A percentile compares a stretch with the other conserved stretches of the same genome.
Conservation (phyloP, 352 stramenopile genomes). For the Nothophytophthora sp. region DNA sequence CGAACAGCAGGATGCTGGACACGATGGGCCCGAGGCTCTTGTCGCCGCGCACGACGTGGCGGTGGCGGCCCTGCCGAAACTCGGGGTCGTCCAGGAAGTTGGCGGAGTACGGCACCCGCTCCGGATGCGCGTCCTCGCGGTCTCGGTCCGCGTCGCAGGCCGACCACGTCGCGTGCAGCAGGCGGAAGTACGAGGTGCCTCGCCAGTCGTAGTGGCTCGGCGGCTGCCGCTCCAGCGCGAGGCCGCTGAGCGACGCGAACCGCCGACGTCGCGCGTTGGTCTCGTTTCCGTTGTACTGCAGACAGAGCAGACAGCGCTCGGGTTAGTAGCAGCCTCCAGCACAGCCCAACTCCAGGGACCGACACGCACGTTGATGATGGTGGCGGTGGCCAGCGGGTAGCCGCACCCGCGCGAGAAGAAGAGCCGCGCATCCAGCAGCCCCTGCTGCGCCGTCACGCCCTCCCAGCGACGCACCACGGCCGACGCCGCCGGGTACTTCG, state of each 20-base stretch:
- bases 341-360: background rate
- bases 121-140: constrained; percentile 72
- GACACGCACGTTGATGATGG: constrained; percentile 67
- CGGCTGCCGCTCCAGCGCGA: constrained; percentile 36
- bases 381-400: constrained; percentile 81
- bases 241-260: constrained; percentile 53
- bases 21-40: constrained; percentile 93
- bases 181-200: constrained; percentile 85
- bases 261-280: constrained; percentile 41
- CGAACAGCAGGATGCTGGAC: constrained; percentile 95
- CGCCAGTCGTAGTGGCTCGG: constrained; percentile 80
- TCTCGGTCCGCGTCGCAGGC: constrained; percentile 74
- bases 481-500: constrained; percentile 73
- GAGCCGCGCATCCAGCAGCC: constrained; percentile 64
- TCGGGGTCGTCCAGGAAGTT: constrained; percentile 87
- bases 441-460: constrained; percentile 58
- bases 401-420: constrained; percentile 87
- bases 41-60: constrained; percentile 78
- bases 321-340: no score
- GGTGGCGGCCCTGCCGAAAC: constrained; percentile 81
- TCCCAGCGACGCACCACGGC: constrained; percentile 84
- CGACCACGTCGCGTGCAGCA: constrained; percentile 81
- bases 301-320: background rate
- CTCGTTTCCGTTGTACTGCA: constrained; percentile 84
- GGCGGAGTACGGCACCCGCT: constrained; percentile 51